Evolutionary conservation across 176 grass and related monocot genomes (phyloP), one percentile per base, ranked within the genome.

Genomic region (Tillandsia leiboldiana): DNA sequence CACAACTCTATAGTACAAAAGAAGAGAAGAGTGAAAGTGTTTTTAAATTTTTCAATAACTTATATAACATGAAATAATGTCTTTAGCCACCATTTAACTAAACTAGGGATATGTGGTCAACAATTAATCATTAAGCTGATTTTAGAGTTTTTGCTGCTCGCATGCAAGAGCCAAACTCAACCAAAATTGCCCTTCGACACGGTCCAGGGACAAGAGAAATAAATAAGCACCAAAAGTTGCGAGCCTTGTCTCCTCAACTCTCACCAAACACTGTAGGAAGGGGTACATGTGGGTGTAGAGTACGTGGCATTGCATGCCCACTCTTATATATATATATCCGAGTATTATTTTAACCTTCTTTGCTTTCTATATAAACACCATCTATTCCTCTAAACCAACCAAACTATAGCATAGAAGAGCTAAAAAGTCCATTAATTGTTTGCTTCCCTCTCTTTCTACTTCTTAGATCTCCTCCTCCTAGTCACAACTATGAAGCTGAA

Each of bases 241-340:
- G 56, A 61, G 17, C 13, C 56, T 61, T 61, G 56, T 61, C n/a
- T n/a, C 8, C 17, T 61, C 9, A n/a, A 61, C 56, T 18, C 15
- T 17, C 56, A 23, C 56, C 56, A 61, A 61, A 23, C 22, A 18
- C 56, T 20, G 10, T 61, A 15, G 56, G 13, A 18, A 61, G n/a
- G 9, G 56, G 17, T 61, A n/a, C 56, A 61, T 61, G 56, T 61
- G 56, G 53, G 15, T 61, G 56, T 61, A 20, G 56, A 57, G 53
- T n/a, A n/a, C n/a, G n/a, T 57, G 53, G 22, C 3, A 42, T 42
- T 42, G 56, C 15, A 23, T 20, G 15, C 56, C 56, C 56, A 61
- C 15, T 18, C 13, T 15, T 3, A 61, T 18, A 10, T 3, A 61
- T 18, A 10, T 61, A 24, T 61, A 15, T 2, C 2, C 8, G 9